These are phyloP conservation scores for Xylariaceae sp. DNA, from an alignment of 2,329 filamentous ascomycete genomes.

Conservation along the genomic window DNA sequence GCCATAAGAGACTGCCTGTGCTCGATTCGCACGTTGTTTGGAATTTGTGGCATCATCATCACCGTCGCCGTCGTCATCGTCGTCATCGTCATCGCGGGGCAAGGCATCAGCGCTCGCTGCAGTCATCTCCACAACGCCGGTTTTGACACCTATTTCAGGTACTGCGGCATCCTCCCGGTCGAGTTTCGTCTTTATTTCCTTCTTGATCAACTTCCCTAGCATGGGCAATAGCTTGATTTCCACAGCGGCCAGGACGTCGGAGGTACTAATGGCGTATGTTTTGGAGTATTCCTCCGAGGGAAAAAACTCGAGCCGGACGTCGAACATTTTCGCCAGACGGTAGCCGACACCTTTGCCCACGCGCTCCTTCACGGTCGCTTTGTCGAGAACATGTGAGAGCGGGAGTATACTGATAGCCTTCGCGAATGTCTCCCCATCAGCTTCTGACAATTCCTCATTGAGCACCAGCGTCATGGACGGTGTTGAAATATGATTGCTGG, in stretches of 20 bases:
- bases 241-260: slow-evolving; percentile 78
- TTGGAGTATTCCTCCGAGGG: slow-evolving; percentile 78
- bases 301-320: slow-evolving; percentile 82
- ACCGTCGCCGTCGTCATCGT: slow-evolving; percentile 73
- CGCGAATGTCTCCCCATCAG: slow-evolving; percentile 77
- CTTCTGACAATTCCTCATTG: slow-evolving; percentile 68
- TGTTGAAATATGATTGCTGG: slow-evolving; percentile 84
- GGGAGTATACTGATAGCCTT: slow-evolving; percentile 90
- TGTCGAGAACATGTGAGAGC: slow-evolving; percentile 81
- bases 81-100: slow-evolving; percentile 57
- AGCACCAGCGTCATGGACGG: slow-evolving; percentile 86
- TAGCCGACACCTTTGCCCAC: slow-evolving; percentile 72
- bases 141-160: slow-evolving; percentile 68
- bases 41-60: slow-evolving; percentile 77
- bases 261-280: slow-evolving; percentile 80
- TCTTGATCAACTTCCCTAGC: slow-evolving; percentile 70
- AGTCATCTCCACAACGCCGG: slow-evolving; percentile 57
- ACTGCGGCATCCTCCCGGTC: slow-evolving; percentile 68
- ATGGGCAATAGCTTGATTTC: slow-evolving; percentile 77
- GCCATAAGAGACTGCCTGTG: slow-evolving; percentile 85
- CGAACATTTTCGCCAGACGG: slow-evolving; percentile 79
- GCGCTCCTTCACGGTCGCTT: slow-evolving; percentile 77
- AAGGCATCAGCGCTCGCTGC: slow-evolving; percentile 39
- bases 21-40: slow-evolving; percentile 75
- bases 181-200: slow-evolving; percentile 82